Evolutionary conservation across 2,329 filamentous ascomycete species (phyloP).

Genomic region (Monosporascus sp.): DNA sequence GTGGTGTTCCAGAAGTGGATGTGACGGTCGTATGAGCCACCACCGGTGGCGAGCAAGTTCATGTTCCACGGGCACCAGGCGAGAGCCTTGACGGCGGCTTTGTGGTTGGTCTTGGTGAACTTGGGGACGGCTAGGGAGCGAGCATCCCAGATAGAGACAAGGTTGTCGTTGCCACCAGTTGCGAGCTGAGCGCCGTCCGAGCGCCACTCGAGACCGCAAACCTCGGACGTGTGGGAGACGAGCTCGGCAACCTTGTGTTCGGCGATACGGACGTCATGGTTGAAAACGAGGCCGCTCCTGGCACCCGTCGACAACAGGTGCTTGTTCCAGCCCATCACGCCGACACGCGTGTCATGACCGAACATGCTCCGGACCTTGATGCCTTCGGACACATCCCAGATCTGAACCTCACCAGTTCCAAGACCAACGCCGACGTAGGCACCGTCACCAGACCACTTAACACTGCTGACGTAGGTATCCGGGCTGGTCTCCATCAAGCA

Average conservation of each 20-base stretch:
- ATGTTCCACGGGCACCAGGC: conserved; percentile 99
- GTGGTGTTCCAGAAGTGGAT: conserved; percentile 99
- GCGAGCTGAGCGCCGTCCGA: conserved; percentile 94
- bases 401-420: conserved; percentile 93
- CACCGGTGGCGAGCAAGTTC: conserved; percentile 93
- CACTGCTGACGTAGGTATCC: conserved; percentile 95
- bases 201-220: conserved; percentile 97
- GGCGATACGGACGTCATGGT: conserved; percentile 96
- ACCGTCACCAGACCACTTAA: conserved; percentile 97
- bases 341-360: conserved; percentile 92
- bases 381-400: conserved; percentile 96
- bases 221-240: conserved; percentile 93
- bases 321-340: conserved; percentile 99
- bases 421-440: conserved; percentile 95
- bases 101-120: conserved; percentile 99
- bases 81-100: conserved; percentile 95
- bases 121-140: conserved; percentile 89
- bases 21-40: conserved; percentile 92
- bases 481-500: conserved; percentile 80
- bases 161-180: conserved; percentile 96
- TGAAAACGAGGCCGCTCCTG: conserved; percentile 90
- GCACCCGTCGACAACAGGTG: conserved; percentile 93
- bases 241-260: conserved; percentile 98
- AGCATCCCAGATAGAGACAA: conserved; percentile 98
- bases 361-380: conserved; percentile 98